These are phyloP conservation scores for Peronosclerospora sorghi DNA, from an alignment of 352 stramenopile species.

Conservation along the genomic window DNA sequence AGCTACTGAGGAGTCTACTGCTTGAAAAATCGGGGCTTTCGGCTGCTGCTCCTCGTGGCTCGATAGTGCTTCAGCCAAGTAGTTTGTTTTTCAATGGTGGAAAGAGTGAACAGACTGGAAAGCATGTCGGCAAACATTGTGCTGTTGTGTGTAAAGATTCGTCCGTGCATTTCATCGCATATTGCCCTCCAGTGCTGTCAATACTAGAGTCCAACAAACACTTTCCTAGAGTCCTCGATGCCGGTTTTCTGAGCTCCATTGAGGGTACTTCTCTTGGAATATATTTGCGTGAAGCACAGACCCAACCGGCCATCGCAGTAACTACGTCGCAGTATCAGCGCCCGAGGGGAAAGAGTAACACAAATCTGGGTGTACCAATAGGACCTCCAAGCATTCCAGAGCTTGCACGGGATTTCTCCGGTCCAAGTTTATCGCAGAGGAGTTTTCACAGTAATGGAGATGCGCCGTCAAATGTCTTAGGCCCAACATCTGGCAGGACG, in stretches of 20 bases:
- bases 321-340: slow-evolving; percentile 22
- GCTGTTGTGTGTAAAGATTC: slow-evolving; percentile 38
- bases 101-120: slow-evolving; percentile 26
- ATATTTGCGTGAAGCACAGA: slow-evolving; percentile 51
- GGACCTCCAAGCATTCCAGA: slow-evolving; percentile 23
- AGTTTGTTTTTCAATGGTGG: slow-evolving; percentile 25
- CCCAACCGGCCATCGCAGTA: slow-evolving; percentile 18
- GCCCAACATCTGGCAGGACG: slow-evolving; percentile 4
- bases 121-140: slow-evolving; percentile 18
- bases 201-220: slow-evolving; percentile 33
- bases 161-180: slow-evolving; percentile 47
- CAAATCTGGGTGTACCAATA: slow-evolving; percentile 12
- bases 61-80: slow-evolving; percentile 49
- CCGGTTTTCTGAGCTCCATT: slow-evolving; percentile 25
- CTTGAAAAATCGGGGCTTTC: slow-evolving; percentile 49
- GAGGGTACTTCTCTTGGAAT: slow-evolving; percentile 39
- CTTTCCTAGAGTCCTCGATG: slow-evolving; percentile 40
- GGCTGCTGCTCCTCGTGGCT: slow-evolving; percentile 30
- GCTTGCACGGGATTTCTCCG: slow-evolving; percentile 35
- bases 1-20: slow-evolving; percentile 42
- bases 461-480: slow-evolving; percentile 1
- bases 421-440: slow-evolving; percentile 34
- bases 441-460: slow-evolving; percentile 23
- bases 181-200: slow-evolving; percentile 28
- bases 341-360: slow-evolving; percentile 28